These are phyloP conservation scores for Rhizopogon salebrosus DNA, from an alignment of 768 basidiomycete genomes.

Conservation along the genomic window DNA sequence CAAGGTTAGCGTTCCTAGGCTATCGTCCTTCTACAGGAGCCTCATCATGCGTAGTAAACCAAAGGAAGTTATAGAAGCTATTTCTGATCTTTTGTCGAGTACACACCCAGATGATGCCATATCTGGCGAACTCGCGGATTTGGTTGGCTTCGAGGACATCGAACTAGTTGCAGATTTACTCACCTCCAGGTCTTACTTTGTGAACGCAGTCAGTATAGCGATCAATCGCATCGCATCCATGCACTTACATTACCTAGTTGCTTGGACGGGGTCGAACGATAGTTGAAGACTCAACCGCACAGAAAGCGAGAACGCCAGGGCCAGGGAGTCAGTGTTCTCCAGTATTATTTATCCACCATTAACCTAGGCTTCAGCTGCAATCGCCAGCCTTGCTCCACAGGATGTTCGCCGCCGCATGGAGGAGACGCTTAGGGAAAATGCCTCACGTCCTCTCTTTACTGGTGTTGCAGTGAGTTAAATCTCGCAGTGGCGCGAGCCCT, in stretches of 20 bases:
- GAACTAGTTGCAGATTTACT: conserved; percentile 74
- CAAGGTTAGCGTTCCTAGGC: neutral
- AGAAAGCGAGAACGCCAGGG: neutral
- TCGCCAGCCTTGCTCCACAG: conserved; percentile 34
- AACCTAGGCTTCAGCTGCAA: neutral
- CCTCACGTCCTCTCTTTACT: conserved; percentile 60
- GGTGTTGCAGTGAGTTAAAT: conserved; percentile 41
- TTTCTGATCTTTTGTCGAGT: conserved; percentile 42
- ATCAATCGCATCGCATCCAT: neutral
- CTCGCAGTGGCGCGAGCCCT: neutral
- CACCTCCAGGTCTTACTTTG: conserved; percentile 43
- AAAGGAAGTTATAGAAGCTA: conserved; percentile 5
- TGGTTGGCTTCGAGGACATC: conserved; percentile 81
- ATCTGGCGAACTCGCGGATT: conserved; percentile 70
- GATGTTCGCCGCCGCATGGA: conserved; percentile 60
- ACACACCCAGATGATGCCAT: conserved; percentile 60
- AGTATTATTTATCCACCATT: neutral
- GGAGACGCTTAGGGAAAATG: conserved; percentile 52
- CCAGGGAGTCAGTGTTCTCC: neutral
- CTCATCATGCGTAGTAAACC: neutral
- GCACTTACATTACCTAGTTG: neutral
- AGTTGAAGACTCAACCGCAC: neutral
- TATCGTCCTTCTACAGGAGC: neutral
- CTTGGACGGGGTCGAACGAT: too few species aligned
- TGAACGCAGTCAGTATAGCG: conserved; percentile 39